Conservation (phyloP, 129 eudicot genomes). For the Centaurea solstitialis region DNA sequence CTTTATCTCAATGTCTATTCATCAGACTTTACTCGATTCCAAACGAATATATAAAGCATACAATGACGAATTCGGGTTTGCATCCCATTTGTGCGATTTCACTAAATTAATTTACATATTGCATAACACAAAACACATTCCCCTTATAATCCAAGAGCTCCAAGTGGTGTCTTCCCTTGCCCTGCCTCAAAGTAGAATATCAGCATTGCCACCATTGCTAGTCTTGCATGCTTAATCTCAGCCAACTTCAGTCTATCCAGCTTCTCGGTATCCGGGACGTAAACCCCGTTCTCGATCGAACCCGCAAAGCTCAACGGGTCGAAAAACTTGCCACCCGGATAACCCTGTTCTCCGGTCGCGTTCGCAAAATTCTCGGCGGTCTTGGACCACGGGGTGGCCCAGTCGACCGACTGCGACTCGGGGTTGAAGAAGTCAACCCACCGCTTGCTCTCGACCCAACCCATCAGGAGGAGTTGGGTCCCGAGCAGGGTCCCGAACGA, state of each 20-base stretch:
- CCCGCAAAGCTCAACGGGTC: conserved; percentile 90
- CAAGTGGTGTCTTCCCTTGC: conserved; percentile 98
- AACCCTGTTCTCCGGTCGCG: conserved; percentile 88
- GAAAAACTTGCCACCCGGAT: conserved; percentile 93
- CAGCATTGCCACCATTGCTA: conserved; percentile 95
- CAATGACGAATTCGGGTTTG: neutral
- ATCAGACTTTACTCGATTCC: neutral
- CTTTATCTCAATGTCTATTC: neutral
- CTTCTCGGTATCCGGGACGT: conserved; percentile 75
- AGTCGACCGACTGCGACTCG: conserved; percentile 87
- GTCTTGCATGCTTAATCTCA: conserved; percentile 91
- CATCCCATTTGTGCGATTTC: conserved; percentile 7
- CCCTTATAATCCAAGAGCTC: conserved; percentile 88
- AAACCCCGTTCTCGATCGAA: conserved; percentile 62
- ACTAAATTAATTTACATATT: conserved; percentile 46
- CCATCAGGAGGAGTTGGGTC: conserved; percentile 94
- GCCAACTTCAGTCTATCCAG: conserved; percentile 91
- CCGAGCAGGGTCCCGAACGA: conserved; percentile 80
- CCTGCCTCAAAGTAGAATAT: conserved; percentile 96
- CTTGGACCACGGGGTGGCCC: conserved; percentile 98
- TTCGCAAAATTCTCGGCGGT: conserved; percentile 89
- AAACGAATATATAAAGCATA: neutral
- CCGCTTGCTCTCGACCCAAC: conserved; percentile 98
- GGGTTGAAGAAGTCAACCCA: conserved; percentile 98
- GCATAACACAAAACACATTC: conserved; percentile 20